Conservation (phyloP, 345 rosid species). For the Sonneratia alba region DNA sequence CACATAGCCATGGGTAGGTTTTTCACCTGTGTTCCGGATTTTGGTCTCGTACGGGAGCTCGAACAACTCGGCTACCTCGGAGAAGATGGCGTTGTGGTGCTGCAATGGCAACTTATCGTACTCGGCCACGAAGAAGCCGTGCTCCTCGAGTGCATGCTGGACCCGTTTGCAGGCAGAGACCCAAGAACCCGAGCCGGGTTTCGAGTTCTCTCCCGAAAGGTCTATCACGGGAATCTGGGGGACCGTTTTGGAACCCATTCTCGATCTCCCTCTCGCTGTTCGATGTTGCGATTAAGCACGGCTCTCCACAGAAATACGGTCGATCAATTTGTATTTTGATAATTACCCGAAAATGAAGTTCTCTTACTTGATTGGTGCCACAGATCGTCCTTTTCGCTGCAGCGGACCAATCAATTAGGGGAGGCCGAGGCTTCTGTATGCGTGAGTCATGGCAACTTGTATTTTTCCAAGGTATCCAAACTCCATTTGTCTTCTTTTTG, state of each 20-base stretch:
- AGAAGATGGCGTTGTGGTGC: slow-evolving; percentile 13
- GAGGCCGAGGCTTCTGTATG: no score
- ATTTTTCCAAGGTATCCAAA: no score
- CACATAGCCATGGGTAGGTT: slow-evolving; percentile 18
- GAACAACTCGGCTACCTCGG: slow-evolving; percentile 17
- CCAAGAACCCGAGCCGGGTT: slow-evolving; percentile 19
- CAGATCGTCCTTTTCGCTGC: no score
- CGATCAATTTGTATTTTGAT: no score
- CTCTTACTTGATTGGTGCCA: no score
- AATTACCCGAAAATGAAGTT: no score
- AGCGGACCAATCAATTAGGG: no score
- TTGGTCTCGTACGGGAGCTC: slow-evolving; percentile 28
- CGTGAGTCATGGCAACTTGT: no score
- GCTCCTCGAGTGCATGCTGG: slow-evolving; percentile 16
- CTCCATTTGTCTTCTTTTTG: no score
- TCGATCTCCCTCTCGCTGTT: slow-evolving; percentile 7
- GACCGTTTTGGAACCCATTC: slow-evolving; percentile 23
- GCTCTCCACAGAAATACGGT: no score
- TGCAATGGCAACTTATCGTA: slow-evolving; percentile 14
- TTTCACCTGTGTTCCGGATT: slow-evolving; percentile 16
- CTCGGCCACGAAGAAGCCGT: slow-evolving; percentile 15
- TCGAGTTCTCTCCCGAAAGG: slow-evolving; percentile 13
- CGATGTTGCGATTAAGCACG: no score
- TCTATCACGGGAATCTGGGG: slow-evolving; percentile 22
- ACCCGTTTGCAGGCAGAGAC: slow-evolving; percentile 10